phyloP scores from a whole-genome alignment of 768 basidiomycete species.

The Butyriboletus loyo region DNA sequence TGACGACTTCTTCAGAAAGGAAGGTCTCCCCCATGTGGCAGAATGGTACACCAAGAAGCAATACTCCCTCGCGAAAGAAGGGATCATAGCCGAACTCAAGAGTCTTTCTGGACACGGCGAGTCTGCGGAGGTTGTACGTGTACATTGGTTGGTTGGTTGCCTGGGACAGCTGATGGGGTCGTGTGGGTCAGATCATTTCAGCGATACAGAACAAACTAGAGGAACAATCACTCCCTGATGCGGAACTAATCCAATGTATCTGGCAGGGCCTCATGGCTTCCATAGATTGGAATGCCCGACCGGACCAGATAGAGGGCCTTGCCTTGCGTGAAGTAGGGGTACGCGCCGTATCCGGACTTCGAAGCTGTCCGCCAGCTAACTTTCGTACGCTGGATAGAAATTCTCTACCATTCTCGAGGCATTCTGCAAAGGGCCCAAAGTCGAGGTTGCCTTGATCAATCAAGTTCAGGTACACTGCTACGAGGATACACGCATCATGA shows the following conservation, averaged over 20 bases:
- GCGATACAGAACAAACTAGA: constrained; percentile 70
- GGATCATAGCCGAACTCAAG: constrained; percentile 63
- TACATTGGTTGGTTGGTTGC: not conserved
- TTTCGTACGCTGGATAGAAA: constrained; percentile 49
- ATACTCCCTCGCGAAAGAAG: constrained; percentile 76
- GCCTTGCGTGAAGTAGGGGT: constrained; percentile 88
- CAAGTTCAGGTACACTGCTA: constrained; percentile 95
- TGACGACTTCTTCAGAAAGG: constrained; percentile 85
- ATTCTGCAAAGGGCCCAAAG: constrained; percentile 86
- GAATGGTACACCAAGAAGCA: constrained; percentile 97
- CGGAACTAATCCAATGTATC: constrained; percentile 82
- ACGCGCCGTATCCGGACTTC: constrained; percentile 27
- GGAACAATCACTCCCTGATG: constrained; percentile 79
- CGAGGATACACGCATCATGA: constrained; percentile 93
- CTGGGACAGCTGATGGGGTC: constrained; percentile 8
- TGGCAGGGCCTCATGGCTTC: constrained; percentile 90
- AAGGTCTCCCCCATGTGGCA: constrained; percentile 71
- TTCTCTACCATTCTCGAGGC: constrained; percentile 83
- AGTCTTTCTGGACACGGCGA: constrained; percentile 72
- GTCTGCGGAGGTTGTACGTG: constrained; percentile 59
- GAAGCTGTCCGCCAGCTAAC: not conserved
- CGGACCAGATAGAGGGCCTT: constrained; percentile 89
- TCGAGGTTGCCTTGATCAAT: constrained; percentile 93
- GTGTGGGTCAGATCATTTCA: constrained; percentile 58
- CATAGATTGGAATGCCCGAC: constrained; percentile 84